Conservation (phyloP, 164 flowering plant genomes). For the Chimonanthus salicifolius region DNA sequence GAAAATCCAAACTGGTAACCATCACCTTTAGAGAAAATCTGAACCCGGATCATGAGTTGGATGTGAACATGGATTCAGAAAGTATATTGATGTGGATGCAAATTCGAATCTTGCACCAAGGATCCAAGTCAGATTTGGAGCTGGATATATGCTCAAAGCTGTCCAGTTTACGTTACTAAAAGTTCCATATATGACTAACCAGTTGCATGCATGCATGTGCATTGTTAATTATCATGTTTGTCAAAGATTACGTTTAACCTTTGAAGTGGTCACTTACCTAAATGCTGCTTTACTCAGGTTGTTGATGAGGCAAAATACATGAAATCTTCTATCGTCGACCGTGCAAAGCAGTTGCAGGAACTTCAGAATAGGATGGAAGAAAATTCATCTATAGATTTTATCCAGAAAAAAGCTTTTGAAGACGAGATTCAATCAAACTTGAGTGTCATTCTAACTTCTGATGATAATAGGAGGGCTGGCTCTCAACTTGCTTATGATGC, state of each 20-base stretch:
- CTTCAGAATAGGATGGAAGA: conserved; percentile 59
- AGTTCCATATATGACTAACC: background rate
- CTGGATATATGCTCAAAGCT: too few species aligned
- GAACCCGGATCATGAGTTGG: too few species aligned
- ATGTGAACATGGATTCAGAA: too few species aligned
- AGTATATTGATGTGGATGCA: too few species aligned
- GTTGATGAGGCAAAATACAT: conserved; percentile 75
- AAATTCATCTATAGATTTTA: conserved; percentile 36
- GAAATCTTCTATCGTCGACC: conserved; percentile 48
- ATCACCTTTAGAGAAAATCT: too few species aligned
- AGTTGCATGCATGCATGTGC: background rate
- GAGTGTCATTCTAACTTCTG: conserved; percentile 53
- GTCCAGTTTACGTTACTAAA: too few species aligned
- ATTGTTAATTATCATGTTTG: background rate
- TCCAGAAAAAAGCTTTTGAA: conserved; percentile 58
- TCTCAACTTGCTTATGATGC: conserved; percentile 80
- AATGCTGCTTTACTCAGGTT: conserved; percentile 32
- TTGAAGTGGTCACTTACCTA: background rate
- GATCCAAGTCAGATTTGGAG: too few species aligned
- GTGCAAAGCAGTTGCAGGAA: conserved; percentile 56
- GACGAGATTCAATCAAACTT: conserved; percentile 67
- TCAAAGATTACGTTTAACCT: background rate
- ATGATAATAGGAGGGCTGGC: conserved; percentile 72
- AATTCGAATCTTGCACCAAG: too few species aligned
- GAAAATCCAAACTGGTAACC: too few species aligned